Evolutionary conservation across 2,329 filamentous ascomycete genomes (phyloP), one percentile per base, ranked within the genome.

Genomic region (Colletotrichum cereale): DNA sequence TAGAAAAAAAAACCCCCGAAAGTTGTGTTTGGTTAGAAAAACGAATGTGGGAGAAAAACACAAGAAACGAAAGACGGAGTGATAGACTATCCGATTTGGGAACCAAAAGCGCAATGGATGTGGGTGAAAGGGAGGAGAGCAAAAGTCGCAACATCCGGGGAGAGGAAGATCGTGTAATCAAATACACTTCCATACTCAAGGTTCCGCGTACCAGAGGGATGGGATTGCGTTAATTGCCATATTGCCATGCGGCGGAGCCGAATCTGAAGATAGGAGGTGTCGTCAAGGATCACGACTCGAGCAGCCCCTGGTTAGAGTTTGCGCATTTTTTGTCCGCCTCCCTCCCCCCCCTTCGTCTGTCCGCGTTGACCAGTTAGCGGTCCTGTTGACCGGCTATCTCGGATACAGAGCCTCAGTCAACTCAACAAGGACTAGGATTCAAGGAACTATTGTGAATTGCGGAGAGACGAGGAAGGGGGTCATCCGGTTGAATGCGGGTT

Each of bases 261-360:
- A 38, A 38, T 60, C 53, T 60, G 42, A 64, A 64, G 68, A 71
- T 68, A 71, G 69, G 65, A 63, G 38, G 38, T 18, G 18, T 47
- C 26, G 65, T 38, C 65, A 61, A 56, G 69, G 69, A 60, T 68
- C 69, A 71, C 65, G 69, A 71, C 69, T 71, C 69, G 63, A 52
- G 52, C 44, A 57, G 26, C 29, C 36, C 18, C 38, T 7, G 8
- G 31, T 63, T 68, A 71, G 53, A 71, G 65, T 71, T 71, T 71
- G 53, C 65, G 69, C 65, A 50, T 52, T 60, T 52, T 55, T 71
- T 53, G 58, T 65, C 52, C 31, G 62, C 8, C 14, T n/a, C 3
- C 11, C 3, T n/a, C 4, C 2, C 5, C 5, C 18, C 16, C 18
- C 40, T n/a, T 65, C 65, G 56, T 31, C 14, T 55, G 57, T 62